Base-by-base conservation (phyloP, 371 early-diverging fungal species). In the Nematocida ironsii region DNA sequence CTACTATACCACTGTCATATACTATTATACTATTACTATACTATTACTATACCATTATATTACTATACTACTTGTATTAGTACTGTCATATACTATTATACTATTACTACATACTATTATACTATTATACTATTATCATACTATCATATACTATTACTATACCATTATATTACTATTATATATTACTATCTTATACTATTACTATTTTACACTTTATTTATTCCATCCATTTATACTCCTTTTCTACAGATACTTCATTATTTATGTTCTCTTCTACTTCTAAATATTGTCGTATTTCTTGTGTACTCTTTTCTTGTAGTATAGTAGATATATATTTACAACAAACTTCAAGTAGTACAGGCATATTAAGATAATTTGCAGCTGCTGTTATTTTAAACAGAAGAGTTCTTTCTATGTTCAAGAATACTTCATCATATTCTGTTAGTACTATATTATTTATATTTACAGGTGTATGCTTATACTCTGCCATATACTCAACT, bases 291-390 rank as follows among this genome's bases (percentile, higher is more conserved):
- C 45, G 73, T 45, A 85, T 75, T 50, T 83, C 80, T 44, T 75
- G 52, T 74, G 72, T 61, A 18, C 27, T 81, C 50, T 83, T 85
- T 33, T 82, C 48, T 48, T 81, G 62, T 44, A 85, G 62, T 20
- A 56, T 72, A 18, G 70, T 72, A 1, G 87, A 72, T 39, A 86
- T 70, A 20, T 78, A 48, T 60, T 85, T 85, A 71, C 87, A 86
- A 47, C 83, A 84, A 4, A 86, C 23, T 72, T 86, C 87, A 25
- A 86, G 64, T 52, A 85, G 81, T 39, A 71, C 71, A 9, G 83
- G 82, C 67, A 84, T 85, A 27, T 85, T 66, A 6, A 86, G 70
- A 72, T 86, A 86, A 56, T 83, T 85, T 9, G 83, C 85, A 39
- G 82, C 83, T 50, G 76, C 20, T 16, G 71, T 68, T 7, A 78